phyloP scores from a whole-genome alignment of 2,329 filamentous ascomycete genomes.

The Colletotrichum nymphaeae region DNA sequence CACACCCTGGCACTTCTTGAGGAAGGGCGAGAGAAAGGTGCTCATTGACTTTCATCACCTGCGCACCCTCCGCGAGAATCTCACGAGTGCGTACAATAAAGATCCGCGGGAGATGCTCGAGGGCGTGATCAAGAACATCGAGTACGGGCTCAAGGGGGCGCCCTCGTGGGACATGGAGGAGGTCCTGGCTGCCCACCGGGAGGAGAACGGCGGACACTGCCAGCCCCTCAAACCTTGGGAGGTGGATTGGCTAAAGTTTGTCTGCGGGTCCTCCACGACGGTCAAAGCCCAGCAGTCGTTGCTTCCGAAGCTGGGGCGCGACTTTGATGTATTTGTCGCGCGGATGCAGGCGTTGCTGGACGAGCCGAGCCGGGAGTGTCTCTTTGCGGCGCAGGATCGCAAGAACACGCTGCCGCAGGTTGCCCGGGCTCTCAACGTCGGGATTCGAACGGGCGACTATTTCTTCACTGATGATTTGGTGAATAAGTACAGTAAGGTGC shows the following conservation, averaged over 20 bases:
- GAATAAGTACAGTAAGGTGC: slow-evolving; percentile 40
- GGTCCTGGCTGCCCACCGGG: slow-evolving; percentile 7
- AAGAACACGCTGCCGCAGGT: not conserved
- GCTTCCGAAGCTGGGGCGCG: slow-evolving; percentile 13
- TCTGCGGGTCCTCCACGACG: slow-evolving; percentile 37
- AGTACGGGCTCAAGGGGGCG: not conserved
- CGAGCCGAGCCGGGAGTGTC: slow-evolving; percentile 38
- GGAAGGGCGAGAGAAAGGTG: slow-evolving; percentile 41
- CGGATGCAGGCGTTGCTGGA: slow-evolving; percentile 47
- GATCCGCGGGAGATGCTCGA: slow-evolving; percentile 44
- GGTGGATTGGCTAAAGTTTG: slow-evolving; percentile 27
- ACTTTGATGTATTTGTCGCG: slow-evolving; percentile 45
- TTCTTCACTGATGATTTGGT: slow-evolving; percentile 38
- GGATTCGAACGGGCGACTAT: slow-evolving; percentile 9
- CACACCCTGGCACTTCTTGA: slow-evolving; percentile 38
- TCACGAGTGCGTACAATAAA: slow-evolving; percentile 39
- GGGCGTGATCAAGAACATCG: slow-evolving; percentile 36
- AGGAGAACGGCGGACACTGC: not conserved
- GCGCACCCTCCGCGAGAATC: slow-evolving; percentile 36
- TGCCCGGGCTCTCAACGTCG: slow-evolving; percentile 4
- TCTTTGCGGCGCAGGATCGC: slow-evolving; percentile 38
- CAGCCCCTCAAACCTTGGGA: slow-evolving; percentile 11
- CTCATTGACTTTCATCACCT: slow-evolving; percentile 39
- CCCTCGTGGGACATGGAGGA: slow-evolving; percentile 16
- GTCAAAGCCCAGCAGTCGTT: slow-evolving; percentile 38